These are phyloP conservation scores for Lactarius pseudohatsudake DNA, from an alignment of 768 basidiomycete species.

Conservation along the genomic window DNA sequence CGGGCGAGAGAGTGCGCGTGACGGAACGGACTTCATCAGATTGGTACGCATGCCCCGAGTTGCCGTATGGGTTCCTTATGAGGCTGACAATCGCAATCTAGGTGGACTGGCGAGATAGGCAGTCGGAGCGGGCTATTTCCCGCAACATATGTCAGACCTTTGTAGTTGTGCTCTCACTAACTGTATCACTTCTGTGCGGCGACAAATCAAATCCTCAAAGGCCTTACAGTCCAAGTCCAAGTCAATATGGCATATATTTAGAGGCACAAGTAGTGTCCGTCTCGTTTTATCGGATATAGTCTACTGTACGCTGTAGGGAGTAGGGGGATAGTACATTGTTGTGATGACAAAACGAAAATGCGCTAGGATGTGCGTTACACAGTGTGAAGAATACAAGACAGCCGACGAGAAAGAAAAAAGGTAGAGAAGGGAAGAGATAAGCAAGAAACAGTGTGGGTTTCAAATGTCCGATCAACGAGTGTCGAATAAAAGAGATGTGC, in stretches of 20 bases:
- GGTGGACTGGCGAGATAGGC: slow-evolving; percentile 29
- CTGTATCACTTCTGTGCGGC: not conserved
- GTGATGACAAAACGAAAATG: slow-evolving; percentile 25
- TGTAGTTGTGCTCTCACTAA: slow-evolving; percentile 12
- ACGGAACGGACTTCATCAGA: slow-evolving; percentile 69
- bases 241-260: slow-evolving; percentile 7
- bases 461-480: slow-evolving; percentile 23
- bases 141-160: slow-evolving; percentile 23
- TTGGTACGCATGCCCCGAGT: slow-evolving; percentile 50
- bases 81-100: slow-evolving; percentile 10
- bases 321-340: slow-evolving; percentile 20
- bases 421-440: slow-evolving; percentile 11
- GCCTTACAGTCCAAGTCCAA: slow-evolving; percentile 1
- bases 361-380: slow-evolving; percentile 27
- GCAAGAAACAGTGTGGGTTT: slow-evolving; percentile 14
- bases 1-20: slow-evolving; percentile 59
- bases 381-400: slow-evolving; percentile 14
- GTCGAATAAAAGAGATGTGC: slow-evolving; percentile 20
- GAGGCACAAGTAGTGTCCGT: slow-evolving; percentile 15
- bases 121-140: slow-evolving; percentile 28
- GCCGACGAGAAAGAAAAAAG: not conserved
- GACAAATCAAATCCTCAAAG: not conserved
- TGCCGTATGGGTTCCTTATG: not conserved
- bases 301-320: slow-evolving; percentile 6
- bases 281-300: slow-evolving; percentile 17